These are phyloP conservation scores for Hypoxylon perforatum DNA, from an alignment of 495 filamentous ascomycete species.

Conservation along the genomic window DNA sequence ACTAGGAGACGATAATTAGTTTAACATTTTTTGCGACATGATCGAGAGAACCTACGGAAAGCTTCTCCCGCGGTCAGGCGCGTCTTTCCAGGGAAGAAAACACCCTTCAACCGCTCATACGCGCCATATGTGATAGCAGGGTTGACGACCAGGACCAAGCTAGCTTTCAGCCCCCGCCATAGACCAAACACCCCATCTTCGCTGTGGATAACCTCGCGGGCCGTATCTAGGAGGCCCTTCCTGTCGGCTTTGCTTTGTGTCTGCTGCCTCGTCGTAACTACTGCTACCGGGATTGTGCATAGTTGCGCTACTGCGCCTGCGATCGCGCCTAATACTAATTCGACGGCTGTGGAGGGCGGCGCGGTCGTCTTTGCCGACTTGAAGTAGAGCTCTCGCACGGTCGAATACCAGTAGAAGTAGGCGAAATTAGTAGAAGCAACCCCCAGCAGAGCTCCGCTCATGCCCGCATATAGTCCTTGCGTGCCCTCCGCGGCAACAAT, in stretches of 20 bases:
- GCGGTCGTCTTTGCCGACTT: constrained; percentile 69
- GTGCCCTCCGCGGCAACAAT: constrained; percentile 87
- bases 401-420: constrained; percentile 99
- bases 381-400: constrained; percentile 85
- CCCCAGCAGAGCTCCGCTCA: constrained; percentile 84
- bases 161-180: constrained; percentile 96
- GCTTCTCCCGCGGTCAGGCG: constrained; percentile 88
- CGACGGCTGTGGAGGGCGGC: constrained; percentile 82
- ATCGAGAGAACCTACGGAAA: constrained; percentile 73
- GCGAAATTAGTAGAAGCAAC: constrained; percentile 98
- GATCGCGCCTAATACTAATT: constrained; percentile 87
- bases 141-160: constrained; percentile 95
- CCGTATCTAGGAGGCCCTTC: constrained; percentile 90
- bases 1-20: constrained; percentile 61
- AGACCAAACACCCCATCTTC: constrained; percentile 91
- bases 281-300: constrained; percentile 95
- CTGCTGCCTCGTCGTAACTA: constrained; percentile 95
- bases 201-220: constrained; percentile 84
- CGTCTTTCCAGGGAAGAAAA: constrained; percentile 79
- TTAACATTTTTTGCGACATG: neutral
- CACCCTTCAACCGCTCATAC: constrained; percentile 87
- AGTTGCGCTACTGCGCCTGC: constrained; percentile 93
- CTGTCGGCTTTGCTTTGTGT: constrained; percentile 84
- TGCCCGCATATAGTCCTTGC: constrained; percentile 86
- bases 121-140: constrained; percentile 98